A percentile compares a stretch with the other conserved stretches of the same genome.
Evolutionary conservation across 2,329 filamentous ascomycete species (phyloP).

Genomic region (Beauveria pseudobassiana): DNA sequence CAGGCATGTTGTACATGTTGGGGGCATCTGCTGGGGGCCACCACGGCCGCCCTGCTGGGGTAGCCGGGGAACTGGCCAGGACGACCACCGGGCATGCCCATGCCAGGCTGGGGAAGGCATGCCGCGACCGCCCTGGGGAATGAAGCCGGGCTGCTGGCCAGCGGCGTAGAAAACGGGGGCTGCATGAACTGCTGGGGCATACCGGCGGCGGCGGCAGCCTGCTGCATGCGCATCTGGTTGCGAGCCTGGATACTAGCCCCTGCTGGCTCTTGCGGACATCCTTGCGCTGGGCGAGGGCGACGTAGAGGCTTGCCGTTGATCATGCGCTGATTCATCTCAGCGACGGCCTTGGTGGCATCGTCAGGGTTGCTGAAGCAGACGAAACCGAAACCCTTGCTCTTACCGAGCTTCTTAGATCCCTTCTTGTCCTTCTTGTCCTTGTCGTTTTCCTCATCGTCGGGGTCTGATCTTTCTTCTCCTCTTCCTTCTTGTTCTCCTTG

Average conservation of each 20-base stretch:
- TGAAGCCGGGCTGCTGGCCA: constrained; percentile 66
- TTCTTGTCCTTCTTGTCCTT: constrained; percentile 53
- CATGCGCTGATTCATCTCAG: constrained; percentile 99
- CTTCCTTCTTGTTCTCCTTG: constrained; percentile 40
- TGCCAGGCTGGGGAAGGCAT: constrained; percentile 57
- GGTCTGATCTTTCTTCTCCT: constrained; percentile 34
- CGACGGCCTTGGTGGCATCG: constrained; percentile 97
- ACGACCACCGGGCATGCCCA: constrained; percentile 66
- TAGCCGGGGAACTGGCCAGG: constrained; percentile 82
- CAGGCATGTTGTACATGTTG: constrained; percentile 74
- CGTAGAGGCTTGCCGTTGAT: constrained; percentile 94
- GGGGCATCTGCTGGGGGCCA: constrained; percentile 78
- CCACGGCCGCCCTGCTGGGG: constrained; percentile 83
- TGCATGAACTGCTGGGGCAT: constrained; percentile 86
- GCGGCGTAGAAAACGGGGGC: constrained; percentile 89
- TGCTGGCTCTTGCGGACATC: constrained; percentile 97
- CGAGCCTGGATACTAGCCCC: constrained; percentile 98
- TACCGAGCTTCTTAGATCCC: constrained; percentile 66
- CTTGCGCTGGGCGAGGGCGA: constrained; percentile 97
- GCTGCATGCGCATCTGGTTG: constrained; percentile 97
- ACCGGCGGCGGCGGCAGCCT: constrained; percentile 82
- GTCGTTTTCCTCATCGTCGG: constrained; percentile 36
- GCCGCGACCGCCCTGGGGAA: constrained; percentile 56
- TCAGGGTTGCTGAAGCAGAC: constrained; percentile 99
- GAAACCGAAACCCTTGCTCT: constrained; percentile 99